A percentile compares a stretch with the other conserved stretches of the same genome.
These are phyloP conservation scores for Saccharomycopsis hybrid DNA, from an alignment of 1,139 yeast species.

Conservation along the genomic window DNA sequence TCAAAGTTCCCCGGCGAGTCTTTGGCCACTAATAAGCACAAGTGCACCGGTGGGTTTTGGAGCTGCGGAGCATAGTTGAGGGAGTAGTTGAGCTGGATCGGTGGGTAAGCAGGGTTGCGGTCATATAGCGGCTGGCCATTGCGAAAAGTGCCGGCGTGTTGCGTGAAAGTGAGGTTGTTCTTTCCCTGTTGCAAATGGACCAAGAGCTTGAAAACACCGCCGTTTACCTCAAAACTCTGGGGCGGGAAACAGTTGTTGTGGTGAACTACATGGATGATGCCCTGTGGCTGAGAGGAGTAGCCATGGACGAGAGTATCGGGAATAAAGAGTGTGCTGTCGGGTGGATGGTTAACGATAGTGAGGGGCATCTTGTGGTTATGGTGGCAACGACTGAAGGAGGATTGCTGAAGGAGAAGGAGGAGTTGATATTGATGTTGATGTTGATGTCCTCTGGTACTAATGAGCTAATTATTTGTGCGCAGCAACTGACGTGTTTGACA, in stretches of 20 bases:
- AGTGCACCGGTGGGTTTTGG: constrained; percentile 72
- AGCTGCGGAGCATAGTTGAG: constrained; percentile 53
- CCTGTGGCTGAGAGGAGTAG: constrained; percentile 27
- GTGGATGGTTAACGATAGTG: constrained; percentile 25
- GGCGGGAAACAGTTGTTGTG: constrained; percentile 58
- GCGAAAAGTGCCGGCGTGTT: constrained; percentile 23
- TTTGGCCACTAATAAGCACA: constrained; percentile 68
- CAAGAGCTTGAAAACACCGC: constrained; percentile 67
- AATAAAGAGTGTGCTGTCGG: constrained; percentile 33
- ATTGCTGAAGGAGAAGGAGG: too few relatives aligned
- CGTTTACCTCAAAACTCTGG: constrained; percentile 61
- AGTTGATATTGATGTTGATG: too few relatives aligned
- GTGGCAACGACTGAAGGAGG: too few relatives aligned
- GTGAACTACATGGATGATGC: constrained; percentile 38
- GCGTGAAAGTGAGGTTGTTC: constrained; percentile 37
- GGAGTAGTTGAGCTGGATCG: constrained; percentile 24
- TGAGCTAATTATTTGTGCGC: too few relatives aligned
- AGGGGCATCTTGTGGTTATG: constrained; percentile 22
- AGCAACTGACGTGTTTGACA: too few relatives aligned
- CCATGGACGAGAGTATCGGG: constrained; percentile 44
- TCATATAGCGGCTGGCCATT: constrained; percentile 25
- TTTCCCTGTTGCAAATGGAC: constrained; percentile 64
- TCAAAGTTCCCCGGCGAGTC: constrained; percentile 76
- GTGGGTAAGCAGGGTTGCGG: constrained; percentile 10
- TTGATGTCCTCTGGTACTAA: too few relatives aligned